Base-by-base conservation (phyloP, 176 grass and related monocot species). In the Carex cristatella region DNA sequence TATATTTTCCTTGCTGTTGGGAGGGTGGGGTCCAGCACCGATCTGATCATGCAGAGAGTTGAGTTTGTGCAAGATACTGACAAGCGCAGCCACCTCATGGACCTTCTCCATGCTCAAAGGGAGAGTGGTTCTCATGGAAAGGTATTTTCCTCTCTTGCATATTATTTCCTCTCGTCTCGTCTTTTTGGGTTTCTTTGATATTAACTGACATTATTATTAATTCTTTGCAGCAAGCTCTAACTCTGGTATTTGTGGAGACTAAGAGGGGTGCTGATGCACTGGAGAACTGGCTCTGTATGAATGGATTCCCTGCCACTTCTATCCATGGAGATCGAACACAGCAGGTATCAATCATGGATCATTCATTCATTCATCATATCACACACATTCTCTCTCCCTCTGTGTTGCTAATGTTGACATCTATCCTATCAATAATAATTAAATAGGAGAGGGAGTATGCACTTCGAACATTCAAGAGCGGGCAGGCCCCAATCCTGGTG, bases 1-100 rank as follows among this genome's bases (percentile, higher is more conserved):
- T 95, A 98, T 71, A 93, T 98, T 44, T 98, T 95, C 86, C 93
- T 98, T 89, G 88, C 95, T 84, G 95, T 93, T 90, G 95, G 95
- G 86, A 98, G 95, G 84, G 95, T 98, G 88, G 95, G 95, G 61
- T 98, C 95, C 23, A 98, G 95, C 82, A 98, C 95, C 2, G 95
- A 98, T 91, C 85, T 98, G 86, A 98, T 98, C 88, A 80, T 88
- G 62, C 95, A 98, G 85, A 93, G 95, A 83, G 92, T 98, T 2
- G 92, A 94, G 83, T 94, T 90, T 93, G 95, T 98, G 33, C 92
- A 90, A 81, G 95, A 98, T 56, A 79, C 84, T 7, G 95, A 98
- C 85, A 98, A 98, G 83, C 89, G 92, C 86, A 94, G 92, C 84
- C 90, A 98, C 84, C 91, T 98, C 5, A 94, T 98, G 95, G 95